Percentiles rank a stretch among this genome's conserved stretches.
Evolutionary conservation across 2,329 filamentous ascomycete species (phyloP).

Genomic region (Fusarium equiseti): DNA sequence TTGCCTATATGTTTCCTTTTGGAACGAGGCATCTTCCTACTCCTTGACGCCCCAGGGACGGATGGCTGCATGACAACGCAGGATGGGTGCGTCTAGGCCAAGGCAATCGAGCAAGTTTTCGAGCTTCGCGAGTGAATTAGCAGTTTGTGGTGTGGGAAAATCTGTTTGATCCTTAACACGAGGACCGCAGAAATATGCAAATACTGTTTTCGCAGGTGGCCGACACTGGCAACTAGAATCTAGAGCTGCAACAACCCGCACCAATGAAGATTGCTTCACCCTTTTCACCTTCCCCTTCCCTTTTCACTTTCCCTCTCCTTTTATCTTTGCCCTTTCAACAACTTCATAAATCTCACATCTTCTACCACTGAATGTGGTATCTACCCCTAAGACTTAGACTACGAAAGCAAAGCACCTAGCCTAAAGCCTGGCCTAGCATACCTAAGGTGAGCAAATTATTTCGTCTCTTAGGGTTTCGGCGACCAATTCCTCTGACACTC

Average conservation of each 20-base stretch:
- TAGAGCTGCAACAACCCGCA: not conserved
- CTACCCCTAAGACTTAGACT: not conserved
- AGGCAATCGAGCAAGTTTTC: constrained; percentile 55
- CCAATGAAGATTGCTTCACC: not conserved
- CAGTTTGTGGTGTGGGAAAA: not conserved
- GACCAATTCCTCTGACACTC: too few relatives aligned
- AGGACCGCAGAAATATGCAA: not conserved
- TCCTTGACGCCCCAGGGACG: constrained; percentile 62
- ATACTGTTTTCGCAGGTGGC: not conserved
- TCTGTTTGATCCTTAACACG: not conserved
- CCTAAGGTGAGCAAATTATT: not conserved
- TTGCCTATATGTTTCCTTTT: constrained; percentile 51
- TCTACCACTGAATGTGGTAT: not conserved
- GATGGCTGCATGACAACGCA: constrained; percentile 63
- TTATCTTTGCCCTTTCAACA: not conserved
- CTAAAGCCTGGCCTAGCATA: not conserved
- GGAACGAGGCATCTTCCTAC: constrained; percentile 64
- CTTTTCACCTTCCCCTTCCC: too few relatives aligned
- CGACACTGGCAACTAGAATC: not conserved
- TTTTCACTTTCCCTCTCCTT: not conserved
- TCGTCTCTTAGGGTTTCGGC: not conserved
- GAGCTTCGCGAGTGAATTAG: constrained; percentile 35
- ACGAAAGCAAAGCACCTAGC: not conserved
- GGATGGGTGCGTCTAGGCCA: constrained; percentile 61
- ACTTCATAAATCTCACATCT: not conserved